A percentile compares a stretch with the other conserved stretches of the same genome.
Conservation (phyloP, 2,329 filamentous ascomycete genomes). For the Clonostachys chloroleuca region DNA sequence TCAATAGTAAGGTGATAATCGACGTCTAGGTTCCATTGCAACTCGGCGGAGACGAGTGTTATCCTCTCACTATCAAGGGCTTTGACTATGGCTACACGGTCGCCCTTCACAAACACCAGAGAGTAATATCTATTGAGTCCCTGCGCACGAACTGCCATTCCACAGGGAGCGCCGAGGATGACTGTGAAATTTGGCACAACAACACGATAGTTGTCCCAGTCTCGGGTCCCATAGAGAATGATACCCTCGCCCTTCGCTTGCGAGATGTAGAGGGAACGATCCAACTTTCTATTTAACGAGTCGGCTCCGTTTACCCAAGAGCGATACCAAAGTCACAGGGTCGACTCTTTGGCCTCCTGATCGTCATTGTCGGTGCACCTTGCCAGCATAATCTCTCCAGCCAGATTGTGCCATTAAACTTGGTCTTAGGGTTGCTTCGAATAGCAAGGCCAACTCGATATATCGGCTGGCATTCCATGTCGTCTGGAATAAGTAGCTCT, state of each 20-base stretch:
- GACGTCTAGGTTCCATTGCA: conserved; percentile 3
- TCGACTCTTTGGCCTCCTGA: background rate
- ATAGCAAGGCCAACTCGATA: conserved; percentile 4
- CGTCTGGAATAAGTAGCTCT: too few species aligned
- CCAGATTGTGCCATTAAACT: conserved; percentile 2
- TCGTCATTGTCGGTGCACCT: conserved; percentile 4
- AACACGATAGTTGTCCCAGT: conserved; percentile 19
- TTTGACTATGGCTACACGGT: conserved; percentile 6
- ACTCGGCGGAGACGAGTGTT: background rate
- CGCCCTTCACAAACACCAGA: conserved; percentile 8
- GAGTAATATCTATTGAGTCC: conserved; percentile 23
- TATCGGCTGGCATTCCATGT: conserved; percentile 5
- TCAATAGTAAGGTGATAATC: conserved; percentile 2
- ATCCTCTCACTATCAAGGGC: conserved; percentile 2
- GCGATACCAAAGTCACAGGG: conserved; percentile 3
- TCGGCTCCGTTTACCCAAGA: conserved; percentile 5
- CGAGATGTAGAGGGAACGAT: conserved; percentile 1
- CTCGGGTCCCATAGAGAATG: conserved; percentile 20
- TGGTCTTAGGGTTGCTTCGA: background rate
- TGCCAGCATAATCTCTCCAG: conserved; percentile 4
- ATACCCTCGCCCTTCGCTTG: conserved; percentile 14
- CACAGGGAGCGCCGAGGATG: conserved; percentile 12
- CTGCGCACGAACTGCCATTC: conserved; percentile 16
- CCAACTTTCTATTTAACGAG: background rate
- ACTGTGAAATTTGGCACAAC: conserved; percentile 12